These are phyloP conservation scores for Phoma herbarum DNA, from an alignment of 2,329 filamentous ascomycete genomes.

Conservation along the genomic window DNA sequence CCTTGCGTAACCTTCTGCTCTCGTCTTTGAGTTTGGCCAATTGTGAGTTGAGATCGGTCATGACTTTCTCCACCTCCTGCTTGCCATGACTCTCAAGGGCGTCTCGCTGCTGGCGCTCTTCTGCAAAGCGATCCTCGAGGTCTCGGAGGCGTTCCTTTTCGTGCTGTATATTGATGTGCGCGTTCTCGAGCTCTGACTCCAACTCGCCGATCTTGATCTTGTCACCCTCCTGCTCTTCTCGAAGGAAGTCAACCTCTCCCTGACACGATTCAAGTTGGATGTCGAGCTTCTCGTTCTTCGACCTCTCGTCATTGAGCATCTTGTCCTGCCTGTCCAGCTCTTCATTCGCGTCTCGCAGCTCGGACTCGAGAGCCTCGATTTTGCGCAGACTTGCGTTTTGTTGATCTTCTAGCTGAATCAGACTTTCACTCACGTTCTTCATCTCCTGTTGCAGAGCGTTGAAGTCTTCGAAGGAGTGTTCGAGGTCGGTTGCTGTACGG, in stretches of 20 bases:
- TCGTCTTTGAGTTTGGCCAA: constrained; percentile 85
- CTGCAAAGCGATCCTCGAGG: constrained; percentile 70
- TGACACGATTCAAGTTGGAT: constrained; percentile 94
- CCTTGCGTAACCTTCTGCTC: constrained; percentile 81
- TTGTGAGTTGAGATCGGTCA: constrained; percentile 92
- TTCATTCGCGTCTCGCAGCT: constrained; percentile 82
- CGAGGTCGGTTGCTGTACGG: constrained; percentile 74
- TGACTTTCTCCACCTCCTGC: constrained; percentile 90
- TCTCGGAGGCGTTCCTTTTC: constrained; percentile 74
- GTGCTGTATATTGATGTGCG: constrained; percentile 81
- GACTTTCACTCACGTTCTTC: constrained; percentile 85
- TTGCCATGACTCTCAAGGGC: constrained; percentile 88
- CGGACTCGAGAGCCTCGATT: constrained; percentile 83
- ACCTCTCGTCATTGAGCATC: constrained; percentile 82
- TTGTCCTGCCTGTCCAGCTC: constrained; percentile 88
- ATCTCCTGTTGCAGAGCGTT: constrained; percentile 92
- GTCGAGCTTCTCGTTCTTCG: constrained; percentile 85
- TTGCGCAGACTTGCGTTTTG: constrained; percentile 79
- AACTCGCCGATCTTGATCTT: constrained; percentile 98
- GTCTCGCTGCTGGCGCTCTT: constrained; percentile 87
- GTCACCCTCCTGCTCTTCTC: constrained; percentile 95
- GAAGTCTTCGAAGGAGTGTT: constrained; percentile 84
- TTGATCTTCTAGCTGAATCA: constrained; percentile 89
- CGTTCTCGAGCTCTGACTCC: constrained; percentile 80
- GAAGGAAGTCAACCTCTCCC: constrained; percentile 90